These are phyloP conservation scores for Toxicodendron radicans DNA, from an alignment of 345 rosid genomes.

Conservation along the genomic window DNA sequence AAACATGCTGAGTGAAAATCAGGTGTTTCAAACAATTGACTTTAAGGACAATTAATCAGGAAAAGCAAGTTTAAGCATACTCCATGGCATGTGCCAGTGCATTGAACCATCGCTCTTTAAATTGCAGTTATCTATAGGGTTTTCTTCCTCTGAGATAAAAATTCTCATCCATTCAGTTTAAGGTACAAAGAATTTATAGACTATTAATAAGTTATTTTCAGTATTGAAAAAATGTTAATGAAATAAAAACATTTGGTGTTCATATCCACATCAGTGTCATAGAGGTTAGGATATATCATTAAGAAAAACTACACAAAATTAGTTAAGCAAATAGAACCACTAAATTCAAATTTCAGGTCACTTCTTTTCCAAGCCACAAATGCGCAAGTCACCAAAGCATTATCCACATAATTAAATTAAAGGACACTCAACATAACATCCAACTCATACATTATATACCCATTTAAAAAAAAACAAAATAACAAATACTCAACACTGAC, in stretches of 20 bases:
- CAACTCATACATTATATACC: neutral
- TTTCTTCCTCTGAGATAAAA: neutral
- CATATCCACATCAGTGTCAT: neutral
- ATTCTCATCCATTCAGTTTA: neutral
- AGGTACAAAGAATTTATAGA: neutral
- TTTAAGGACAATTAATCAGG: neutral
- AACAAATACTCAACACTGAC: conserved; percentile 43
- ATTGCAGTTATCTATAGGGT: neutral
- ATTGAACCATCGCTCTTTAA: neutral
- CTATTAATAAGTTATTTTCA: neutral
- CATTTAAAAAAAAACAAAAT: neutral
- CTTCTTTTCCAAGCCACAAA: neutral
- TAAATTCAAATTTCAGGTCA: neutral
- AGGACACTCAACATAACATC: neutral
- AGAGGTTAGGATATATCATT: neutral
- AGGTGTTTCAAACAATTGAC: neutral
- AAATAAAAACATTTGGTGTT: neutral
- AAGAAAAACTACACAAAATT: neutral
- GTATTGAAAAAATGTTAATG: neutral
- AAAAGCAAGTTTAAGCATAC: neutral
- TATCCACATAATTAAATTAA: neutral
- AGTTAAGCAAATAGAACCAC: neutral
- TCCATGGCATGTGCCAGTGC: neutral
- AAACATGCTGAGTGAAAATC: too few relatives aligned
- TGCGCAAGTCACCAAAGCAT: neutral